phyloP scores from a whole-genome alignment of 2,329 filamentous ascomycete species.

The Fusarium odoratissimum region DNA sequence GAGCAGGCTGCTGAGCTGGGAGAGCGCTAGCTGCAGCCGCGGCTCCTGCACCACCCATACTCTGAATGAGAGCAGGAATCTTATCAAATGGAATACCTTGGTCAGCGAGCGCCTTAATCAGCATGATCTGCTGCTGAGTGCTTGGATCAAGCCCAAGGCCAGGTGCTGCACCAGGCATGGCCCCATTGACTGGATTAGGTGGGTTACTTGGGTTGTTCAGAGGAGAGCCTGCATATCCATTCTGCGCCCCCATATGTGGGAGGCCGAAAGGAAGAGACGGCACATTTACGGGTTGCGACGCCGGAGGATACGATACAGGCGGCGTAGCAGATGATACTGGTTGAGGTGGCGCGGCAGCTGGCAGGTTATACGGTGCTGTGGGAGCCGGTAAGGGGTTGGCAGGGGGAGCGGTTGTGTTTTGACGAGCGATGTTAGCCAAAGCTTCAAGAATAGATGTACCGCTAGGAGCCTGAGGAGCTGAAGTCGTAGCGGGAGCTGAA shows the following conservation, averaged over 20 bases:
- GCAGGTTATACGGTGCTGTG: slow-evolving; percentile 57
- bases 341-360: slow-evolving; percentile 49
- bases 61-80: slow-evolving; percentile 70
- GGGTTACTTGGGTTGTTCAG: slow-evolving; percentile 46
- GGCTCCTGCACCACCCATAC: slow-evolving; percentile 56
- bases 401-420: slow-evolving; percentile 68
- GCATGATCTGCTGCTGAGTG: slow-evolving; percentile 76
- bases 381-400: slow-evolving; percentile 55
- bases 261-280: slow-evolving; percentile 58
- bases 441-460: slow-evolving; percentile 78
- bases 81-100: slow-evolving; percentile 83
- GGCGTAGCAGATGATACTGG: slow-evolving; percentile 48
- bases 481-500: slow-evolving; percentile 18
- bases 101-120: slow-evolving; percentile 80
- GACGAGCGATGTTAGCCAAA: slow-evolving; percentile 82
- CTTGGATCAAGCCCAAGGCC: slow-evolving; percentile 61
- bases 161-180: slow-evolving; percentile 48
- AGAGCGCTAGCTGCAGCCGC: slow-evolving; percentile 50
- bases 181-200: slow-evolving; percentile 47
- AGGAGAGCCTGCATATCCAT: slow-evolving; percentile 48
- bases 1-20: slow-evolving; percentile 45
- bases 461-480: slow-evolving; percentile 55
- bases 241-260: slow-evolving; percentile 51
- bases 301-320: slow-evolving; percentile 54
- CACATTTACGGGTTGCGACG: slow-evolving; percentile 70